Evolutionary conservation across 2,329 filamentous ascomycete genomes (phyloP), one percentile per base, ranked within the genome.

Genomic region (Whalleya microplaca): DNA sequence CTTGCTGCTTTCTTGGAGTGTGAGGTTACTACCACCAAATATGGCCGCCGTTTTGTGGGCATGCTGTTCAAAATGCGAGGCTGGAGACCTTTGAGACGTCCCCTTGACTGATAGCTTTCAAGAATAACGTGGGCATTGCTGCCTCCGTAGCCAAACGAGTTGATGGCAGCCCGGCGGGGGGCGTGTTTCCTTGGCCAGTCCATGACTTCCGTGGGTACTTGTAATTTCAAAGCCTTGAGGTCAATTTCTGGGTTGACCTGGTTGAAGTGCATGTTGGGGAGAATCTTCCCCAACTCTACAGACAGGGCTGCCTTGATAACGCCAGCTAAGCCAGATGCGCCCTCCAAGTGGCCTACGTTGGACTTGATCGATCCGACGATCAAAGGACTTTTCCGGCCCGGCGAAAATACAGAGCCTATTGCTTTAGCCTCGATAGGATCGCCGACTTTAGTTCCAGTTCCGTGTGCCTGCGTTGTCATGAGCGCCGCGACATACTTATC

Each of bases 401-500:
- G 37, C 12, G 52, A 53, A 10, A 64, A 64, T 19, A 55, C 16
- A n/a, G 53, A 50, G 7, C 51, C 58, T 21, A 67, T 62, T 2
- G 64, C 63, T 63, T 53, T 46, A 2, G 66, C 63, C 48, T 72
- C 69, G 10, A 75, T 64, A 1, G 73, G 71, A 64, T 83, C 73
- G 48, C 76, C 64, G 18, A 58, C 53, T 12, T 55, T 29, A 2
- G 63, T 67, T 1, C 64, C 65, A 10, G 64, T 67, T 7, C 63
- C 64, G 48, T 67, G 64, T 9, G 67, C 67, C 41, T 72, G 2
- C n/a, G n/a, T n/a, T n/a, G n/a, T 66, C 20, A 72, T 66, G 40
- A 63, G 68, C 20, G 66, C 57, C 0, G 61, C n/a, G n/a, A n/a
- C n/a, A n/a, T 63, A 12, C 51, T 44, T 18, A 54, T 52, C 48